Evolutionary conservation across 2,329 filamentous ascomycete species (phyloP).

Genomic region (Cyclaneusma minus): DNA sequence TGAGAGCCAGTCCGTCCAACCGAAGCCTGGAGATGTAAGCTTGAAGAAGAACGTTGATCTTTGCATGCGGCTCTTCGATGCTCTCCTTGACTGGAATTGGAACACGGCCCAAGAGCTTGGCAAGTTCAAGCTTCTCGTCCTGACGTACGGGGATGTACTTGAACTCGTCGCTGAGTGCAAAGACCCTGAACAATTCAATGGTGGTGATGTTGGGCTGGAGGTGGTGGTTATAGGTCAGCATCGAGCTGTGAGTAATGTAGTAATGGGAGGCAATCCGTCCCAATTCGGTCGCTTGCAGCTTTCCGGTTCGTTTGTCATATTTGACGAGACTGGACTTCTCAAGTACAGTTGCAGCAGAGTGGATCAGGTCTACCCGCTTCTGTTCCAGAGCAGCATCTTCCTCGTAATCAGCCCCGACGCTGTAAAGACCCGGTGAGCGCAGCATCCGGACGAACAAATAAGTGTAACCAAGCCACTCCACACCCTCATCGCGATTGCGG

Average conservation of each 20-base stretch:
- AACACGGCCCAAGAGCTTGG: constrained; percentile 76
- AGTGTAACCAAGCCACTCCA: constrained; percentile 98
- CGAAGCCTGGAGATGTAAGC: constrained; percentile 93
- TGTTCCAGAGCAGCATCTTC: constrained; percentile 85
- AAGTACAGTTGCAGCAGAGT: constrained; percentile 77
- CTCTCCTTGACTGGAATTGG: constrained; percentile 96
- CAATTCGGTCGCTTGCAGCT: constrained; percentile 79
- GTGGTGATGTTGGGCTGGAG: constrained; percentile 85
- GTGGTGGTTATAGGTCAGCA: constrained; percentile 93
- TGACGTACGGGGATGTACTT: constrained; percentile 97
- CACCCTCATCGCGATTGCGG: constrained; percentile 79
- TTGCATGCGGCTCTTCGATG: constrained; percentile 90
- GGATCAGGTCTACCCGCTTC: constrained; percentile 91
- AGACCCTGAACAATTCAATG: constrained; percentile 93
- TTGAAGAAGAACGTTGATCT: constrained; percentile 95
- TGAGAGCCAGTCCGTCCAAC: constrained; percentile 82
- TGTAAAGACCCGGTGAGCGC: constrained; percentile 84
- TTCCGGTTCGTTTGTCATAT: constrained; percentile 88
- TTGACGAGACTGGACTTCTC: constrained; percentile 83
- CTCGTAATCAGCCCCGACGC: constrained; percentile 90
- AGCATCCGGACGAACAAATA: constrained; percentile 98
- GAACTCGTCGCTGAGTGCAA: constrained; percentile 92
- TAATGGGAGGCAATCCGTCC: constrained; percentile 95
- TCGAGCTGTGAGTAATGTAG: constrained; percentile 92
- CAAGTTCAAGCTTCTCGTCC: constrained; percentile 92